Percentiles rank a stretch among this genome's conserved stretches.
Evolutionary conservation across 345 rosid genomes (phyloP).

Genomic region (Boechera divaricarpa): DNA sequence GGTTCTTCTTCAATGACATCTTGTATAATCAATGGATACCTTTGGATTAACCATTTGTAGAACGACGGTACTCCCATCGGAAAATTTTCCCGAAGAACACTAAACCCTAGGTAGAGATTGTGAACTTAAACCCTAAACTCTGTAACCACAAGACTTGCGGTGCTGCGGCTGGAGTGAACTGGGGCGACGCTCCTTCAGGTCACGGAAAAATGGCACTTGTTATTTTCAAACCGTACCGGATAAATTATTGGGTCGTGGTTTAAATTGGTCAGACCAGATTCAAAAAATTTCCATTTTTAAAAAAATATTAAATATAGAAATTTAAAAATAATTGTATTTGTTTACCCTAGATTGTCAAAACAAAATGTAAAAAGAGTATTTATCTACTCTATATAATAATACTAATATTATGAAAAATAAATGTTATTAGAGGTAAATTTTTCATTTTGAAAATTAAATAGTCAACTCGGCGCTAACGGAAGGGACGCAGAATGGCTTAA

Average conservation of each 20-base stretch:
- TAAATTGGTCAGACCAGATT: not conserved
- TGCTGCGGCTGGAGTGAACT: constrained; percentile 14
- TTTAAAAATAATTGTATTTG: too few relatives aligned
- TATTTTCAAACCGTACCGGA: not conserved
- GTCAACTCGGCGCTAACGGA: too few relatives aligned
- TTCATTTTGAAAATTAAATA: too few relatives aligned
- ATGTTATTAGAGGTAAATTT: too few relatives aligned
- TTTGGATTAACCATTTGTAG: constrained; percentile 94
- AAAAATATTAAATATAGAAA: too few relatives aligned
- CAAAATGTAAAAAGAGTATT: too few relatives aligned
- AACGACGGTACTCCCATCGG: constrained; percentile 95
- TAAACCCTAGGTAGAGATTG: not conserved
- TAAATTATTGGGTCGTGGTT: not conserved
- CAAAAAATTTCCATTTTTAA: too few relatives aligned
- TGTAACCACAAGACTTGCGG: not conserved
- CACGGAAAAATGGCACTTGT: not conserved
- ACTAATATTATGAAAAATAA: too few relatives aligned
- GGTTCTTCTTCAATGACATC: constrained; percentile 92
- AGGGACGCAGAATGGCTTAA: too few relatives aligned
- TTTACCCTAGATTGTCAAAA: too few relatives aligned
- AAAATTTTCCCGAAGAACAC: not conserved
- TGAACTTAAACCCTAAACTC: not conserved
- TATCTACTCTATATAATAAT: too few relatives aligned
- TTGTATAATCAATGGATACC: constrained; percentile 73
- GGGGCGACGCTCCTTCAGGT: not conserved